Percentiles rank a stretch among this genome's conserved stretches.
Evolutionary conservation across 164 flowering plant species (phyloP).

Genomic region (Nymphaea colorata): DNA sequence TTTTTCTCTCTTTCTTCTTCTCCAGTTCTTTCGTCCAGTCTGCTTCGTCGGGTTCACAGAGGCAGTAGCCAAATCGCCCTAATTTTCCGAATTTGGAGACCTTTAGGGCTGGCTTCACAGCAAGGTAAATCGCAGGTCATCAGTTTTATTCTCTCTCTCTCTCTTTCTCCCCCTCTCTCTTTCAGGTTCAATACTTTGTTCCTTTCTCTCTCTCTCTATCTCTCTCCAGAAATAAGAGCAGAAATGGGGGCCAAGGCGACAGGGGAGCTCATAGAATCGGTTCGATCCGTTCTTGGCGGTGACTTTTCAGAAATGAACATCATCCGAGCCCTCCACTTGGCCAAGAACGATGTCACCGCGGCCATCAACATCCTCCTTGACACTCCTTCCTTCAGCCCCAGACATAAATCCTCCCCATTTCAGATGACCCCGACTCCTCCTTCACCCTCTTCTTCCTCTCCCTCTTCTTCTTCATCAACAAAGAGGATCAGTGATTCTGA

Average conservation of each 20-base stretch:
- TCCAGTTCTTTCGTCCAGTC: too few relatives aligned
- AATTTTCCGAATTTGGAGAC: too few relatives aligned
- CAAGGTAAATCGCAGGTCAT: too few relatives aligned
- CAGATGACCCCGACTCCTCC: background rate
- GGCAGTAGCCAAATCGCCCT: too few relatives aligned
- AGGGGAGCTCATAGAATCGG: conserved; percentile 44
- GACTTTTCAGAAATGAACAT: conserved; percentile 85
- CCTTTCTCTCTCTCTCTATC: too few relatives aligned
- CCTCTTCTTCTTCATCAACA: background rate
- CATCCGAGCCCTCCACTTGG: conserved; percentile 84
- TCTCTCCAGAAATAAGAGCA: too few relatives aligned
- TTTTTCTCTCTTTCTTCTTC: too few relatives aligned
- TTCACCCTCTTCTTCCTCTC: background rate
- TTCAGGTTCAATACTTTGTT: too few relatives aligned
- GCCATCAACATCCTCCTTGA: conserved; percentile 89
- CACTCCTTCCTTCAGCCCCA: conserved; percentile 37
- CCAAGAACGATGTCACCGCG: conserved; percentile 74
- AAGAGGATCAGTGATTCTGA: background rate
- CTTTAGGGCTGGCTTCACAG: too few relatives aligned
- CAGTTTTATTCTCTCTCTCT: too few relatives aligned
- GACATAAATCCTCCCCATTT: conserved; percentile 4
- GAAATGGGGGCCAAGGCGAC: conserved; percentile 51
- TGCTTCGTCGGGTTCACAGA: too few relatives aligned
- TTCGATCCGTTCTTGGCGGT: conserved; percentile 60
- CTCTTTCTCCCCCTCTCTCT: too few relatives aligned